These are phyloP conservation scores for Mycena amicta DNA, from an alignment of 768 basidiomycete species.

Conservation along the genomic window DNA sequence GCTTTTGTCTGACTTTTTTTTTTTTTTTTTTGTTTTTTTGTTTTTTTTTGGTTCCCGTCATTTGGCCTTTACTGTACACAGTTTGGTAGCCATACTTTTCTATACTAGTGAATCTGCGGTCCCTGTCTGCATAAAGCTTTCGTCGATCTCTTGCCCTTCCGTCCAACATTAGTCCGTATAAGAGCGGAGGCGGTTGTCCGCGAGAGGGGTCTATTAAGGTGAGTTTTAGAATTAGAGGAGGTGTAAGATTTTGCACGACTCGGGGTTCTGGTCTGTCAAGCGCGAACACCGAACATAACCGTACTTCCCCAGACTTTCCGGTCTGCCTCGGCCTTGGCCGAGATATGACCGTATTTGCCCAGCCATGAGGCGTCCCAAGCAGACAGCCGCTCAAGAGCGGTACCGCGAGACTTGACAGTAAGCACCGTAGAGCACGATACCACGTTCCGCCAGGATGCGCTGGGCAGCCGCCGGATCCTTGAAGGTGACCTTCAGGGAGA, in stretches of 20 bases:
- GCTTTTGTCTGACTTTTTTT: too few relatives aligned
- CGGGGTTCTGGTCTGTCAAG: background rate
- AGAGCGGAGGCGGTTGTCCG: background rate
- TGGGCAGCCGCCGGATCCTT: background rate
- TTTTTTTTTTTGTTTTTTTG: background rate
- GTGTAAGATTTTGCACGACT: background rate
- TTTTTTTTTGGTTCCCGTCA: background rate
- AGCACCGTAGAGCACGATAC: background rate
- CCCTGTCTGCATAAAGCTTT: background rate
- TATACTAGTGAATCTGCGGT: background rate
- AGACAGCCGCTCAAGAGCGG: background rate
- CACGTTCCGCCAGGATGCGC: background rate
- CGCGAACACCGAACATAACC: too few relatives aligned
- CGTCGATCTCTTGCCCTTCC: background rate
- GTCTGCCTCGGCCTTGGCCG: too few relatives aligned
- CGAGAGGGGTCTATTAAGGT: background rate
- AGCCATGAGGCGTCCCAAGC: background rate
- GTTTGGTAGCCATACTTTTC: background rate
- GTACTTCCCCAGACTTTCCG: too few relatives aligned
- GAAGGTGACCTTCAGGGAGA: background rate
- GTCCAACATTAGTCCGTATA: background rate
- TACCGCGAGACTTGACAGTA: background rate
- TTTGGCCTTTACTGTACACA: background rate
- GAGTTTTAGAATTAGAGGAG: background rate
- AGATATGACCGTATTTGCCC: background rate